Evolutionary conservation across 2,329 filamentous ascomycete species (phyloP), one percentile per base, ranked within the genome.

Genomic region (Thelonectria rubi): DNA sequence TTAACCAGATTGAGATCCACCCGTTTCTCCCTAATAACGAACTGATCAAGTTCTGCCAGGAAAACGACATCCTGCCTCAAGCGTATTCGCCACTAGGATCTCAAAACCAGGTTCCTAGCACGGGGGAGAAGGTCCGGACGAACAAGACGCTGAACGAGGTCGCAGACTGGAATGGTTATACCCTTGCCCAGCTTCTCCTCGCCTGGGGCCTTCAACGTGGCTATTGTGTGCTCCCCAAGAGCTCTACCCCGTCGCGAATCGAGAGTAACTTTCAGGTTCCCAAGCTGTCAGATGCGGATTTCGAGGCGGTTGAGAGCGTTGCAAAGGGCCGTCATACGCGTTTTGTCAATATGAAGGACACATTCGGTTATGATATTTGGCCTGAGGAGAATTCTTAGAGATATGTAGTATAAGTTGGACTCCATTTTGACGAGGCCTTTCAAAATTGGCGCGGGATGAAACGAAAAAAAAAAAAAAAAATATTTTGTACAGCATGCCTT

Each of bases 271-370:
- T 72, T 40, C 65, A 72, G 55, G 40, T 72, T 1, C 69, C 69
- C 1, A 34, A 46, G 7, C 58, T 72, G 15, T 71, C 69, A 0
- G 66, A 86, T 74, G 89, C 86, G 79, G 92, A 93, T 78, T 78
- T 82, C 66, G 68, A 80, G 73, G 76, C 73, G 17, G 74, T 77
- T 46, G 74, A 77, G 64, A 62, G 62, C 30, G 69, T 72, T 51
- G 69, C 69, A 46, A 82, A 86, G 73, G 86, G 87, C 37, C 82
- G 89, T 53, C 87, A 91, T 75, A 86, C 84, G 24, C 86, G 90
- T 39, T 92, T 93, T 72, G 90, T 93, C 61, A 92, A 93, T 79
- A 92, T 92, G 90, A 92, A 91, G 82, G 89, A 91, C 66, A 91
- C 88, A 1, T 92, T 92, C 75, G 90, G 90, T 7, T 91, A 90